These are phyloP conservation scores for Neonectria punicea DNA, from an alignment of 2,329 filamentous ascomycete genomes.

Conservation along the genomic window DNA sequence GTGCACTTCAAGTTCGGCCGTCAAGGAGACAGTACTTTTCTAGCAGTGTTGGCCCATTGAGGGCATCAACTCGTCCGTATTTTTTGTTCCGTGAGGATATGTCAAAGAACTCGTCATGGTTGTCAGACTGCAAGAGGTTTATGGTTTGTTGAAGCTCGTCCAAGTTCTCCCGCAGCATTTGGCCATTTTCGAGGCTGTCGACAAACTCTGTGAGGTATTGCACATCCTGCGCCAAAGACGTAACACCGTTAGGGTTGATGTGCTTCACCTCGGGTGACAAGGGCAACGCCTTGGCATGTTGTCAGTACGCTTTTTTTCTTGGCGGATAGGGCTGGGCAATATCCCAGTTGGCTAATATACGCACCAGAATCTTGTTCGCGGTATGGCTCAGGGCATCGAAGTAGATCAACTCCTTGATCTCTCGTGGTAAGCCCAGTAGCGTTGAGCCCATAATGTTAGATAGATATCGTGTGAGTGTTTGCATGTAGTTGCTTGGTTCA, in stretches of 20 bases:
- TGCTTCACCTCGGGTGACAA: constrained; percentile 81
- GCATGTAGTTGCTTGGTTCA: constrained; percentile 93
- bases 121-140: constrained; percentile 85
- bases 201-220: constrained; percentile 88
- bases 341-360: constrained; percentile 33
- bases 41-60: constrained; percentile 88
- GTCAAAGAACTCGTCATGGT: constrained; percentile 97
- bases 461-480: constrained; percentile 90
- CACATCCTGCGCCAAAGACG: constrained; percentile 84
- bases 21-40: constrained; percentile 75
- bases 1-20: background rate
- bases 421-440: constrained; percentile 88
- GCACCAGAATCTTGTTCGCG: constrained; percentile 82
- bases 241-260: constrained; percentile 89
- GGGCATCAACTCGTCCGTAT: constrained; percentile 90
- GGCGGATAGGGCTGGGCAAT: background rate
- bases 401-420: constrained; percentile 98
- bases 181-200: constrained; percentile 81
- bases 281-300: constrained; percentile 70
- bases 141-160: constrained; percentile 96
- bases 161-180: constrained; percentile 87
- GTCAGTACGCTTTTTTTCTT: constrained; percentile 27
- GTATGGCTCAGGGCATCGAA: constrained; percentile 95
- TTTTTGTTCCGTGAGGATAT: constrained; percentile 90
- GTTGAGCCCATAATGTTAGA: constrained; percentile 98